Evolutionary conservation across 2,329 filamentous ascomycete genomes (phyloP), one percentile per base, ranked within the genome.

Genomic region (Iodosphaeria phyllophila): DNA sequence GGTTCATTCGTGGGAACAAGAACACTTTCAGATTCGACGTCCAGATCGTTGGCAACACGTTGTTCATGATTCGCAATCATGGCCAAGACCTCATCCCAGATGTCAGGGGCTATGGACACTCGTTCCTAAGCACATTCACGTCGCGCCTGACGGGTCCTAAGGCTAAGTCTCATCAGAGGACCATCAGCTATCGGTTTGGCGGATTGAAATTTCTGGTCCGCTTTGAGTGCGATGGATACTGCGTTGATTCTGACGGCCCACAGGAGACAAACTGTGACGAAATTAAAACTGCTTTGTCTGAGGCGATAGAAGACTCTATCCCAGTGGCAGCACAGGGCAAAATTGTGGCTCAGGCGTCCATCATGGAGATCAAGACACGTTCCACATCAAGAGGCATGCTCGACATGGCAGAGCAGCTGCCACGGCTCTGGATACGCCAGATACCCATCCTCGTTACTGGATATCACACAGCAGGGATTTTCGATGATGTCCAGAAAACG

Each of bases 41-140:
- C 4, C 60, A 76, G 30, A 40, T 51, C 0, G 44, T 76, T 2
- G 58, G 56, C 2, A 49, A 56, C 2, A 69, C 65, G 0, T 54
- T 75, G 0, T 73, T 78, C 44, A 58, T 80, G 24, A 42, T 72
- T 8, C 63, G 73, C 1, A 55, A 63, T 13, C 70, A 74, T 35
- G 68, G 64, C 22, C 58, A 61, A 0, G 65, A 74, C 33, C 38
- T 53, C 0, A 67, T 78, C 5, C 34, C 46, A 0, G 52, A 52
- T n/a, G 46, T 78, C 0, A 35, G 35, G 10, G 74, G 74, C 0
- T 76, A 56, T 34, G 72, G 73, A 0, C 71, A 78, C 34, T 58
- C 64, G 0, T 79, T 80, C 33, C 68, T 67, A 0, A 67, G 76
- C 23, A 53, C 54, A 1, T 71, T 76, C 36, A 79, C 74, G 0